Evolutionary conservation across 768 basidiomycete genomes (phyloP).

Genomic region (Strobilomyces echinocephalus): DNA sequence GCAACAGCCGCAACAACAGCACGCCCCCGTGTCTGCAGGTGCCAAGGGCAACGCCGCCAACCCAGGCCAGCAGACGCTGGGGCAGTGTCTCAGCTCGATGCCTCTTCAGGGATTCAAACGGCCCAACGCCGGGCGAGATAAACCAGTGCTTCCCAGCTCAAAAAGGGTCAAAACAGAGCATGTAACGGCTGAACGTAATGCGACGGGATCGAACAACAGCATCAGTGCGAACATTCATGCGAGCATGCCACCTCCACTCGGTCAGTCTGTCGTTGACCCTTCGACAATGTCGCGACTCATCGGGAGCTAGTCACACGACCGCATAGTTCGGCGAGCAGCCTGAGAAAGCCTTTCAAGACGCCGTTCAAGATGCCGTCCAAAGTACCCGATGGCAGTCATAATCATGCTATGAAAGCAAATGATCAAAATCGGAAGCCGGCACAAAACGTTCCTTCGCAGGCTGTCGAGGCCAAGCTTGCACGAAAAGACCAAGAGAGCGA

Average conservation of each 20-base stretch:
- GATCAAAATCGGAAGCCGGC: neutral
- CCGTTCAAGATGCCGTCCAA: slow-evolving; percentile 44
- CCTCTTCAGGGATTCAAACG: slow-evolving; percentile 24
- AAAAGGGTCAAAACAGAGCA: slow-evolving; percentile 21
- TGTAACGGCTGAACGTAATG: neutral
- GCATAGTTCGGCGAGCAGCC: slow-evolving; percentile 34
- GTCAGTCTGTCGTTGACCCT: slow-evolving; percentile 11
- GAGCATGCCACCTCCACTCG: slow-evolving; percentile 20
- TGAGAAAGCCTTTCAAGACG: slow-evolving; percentile 53
- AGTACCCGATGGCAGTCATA: slow-evolving; percentile 43
- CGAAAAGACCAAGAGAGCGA: neutral
- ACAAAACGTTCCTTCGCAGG: neutral
- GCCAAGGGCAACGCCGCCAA: neutral
- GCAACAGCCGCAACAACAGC: neutral
- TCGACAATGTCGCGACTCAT: neutral
- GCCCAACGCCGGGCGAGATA: slow-evolving; percentile 13
- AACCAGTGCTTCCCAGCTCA: slow-evolving; percentile 8
- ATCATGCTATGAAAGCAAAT: slow-evolving; percentile 1
- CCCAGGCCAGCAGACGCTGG: slow-evolving; percentile 20
- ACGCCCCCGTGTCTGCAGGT: neutral
- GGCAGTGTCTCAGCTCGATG: slow-evolving; percentile 15
- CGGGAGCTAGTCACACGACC: slow-evolving; percentile 42
- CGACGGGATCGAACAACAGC: neutral
- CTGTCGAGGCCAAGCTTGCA: neutral
- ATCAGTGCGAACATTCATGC: neutral